Conservation (phyloP, 1,284 basidiomycete genomes). For the Entoloma clypeatum region DNA sequence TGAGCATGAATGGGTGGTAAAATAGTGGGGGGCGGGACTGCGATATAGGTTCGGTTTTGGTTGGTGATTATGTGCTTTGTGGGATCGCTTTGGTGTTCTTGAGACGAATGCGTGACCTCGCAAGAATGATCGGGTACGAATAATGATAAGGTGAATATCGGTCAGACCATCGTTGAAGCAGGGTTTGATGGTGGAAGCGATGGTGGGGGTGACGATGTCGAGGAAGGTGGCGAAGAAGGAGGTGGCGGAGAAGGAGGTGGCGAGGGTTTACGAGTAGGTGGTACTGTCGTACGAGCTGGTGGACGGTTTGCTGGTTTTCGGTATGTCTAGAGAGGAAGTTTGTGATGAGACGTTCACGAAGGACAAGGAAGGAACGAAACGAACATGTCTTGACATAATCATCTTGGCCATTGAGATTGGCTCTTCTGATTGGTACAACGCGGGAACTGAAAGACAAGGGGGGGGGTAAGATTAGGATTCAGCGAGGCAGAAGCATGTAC, state of each 20-base stretch:
- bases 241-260: slow-evolving; percentile 4
- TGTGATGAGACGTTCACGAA: slow-evolving; percentile 4
- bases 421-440: slow-evolving; percentile 37
- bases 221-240: slow-evolving; percentile 1
- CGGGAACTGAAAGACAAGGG: slow-evolving; percentile 28
- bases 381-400: slow-evolving; percentile 45
- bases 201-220: slow-evolving; percentile 11
- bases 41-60: slow-evolving; percentile 4
- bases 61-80: slow-evolving; percentile 8
- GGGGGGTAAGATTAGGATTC: not conserved
- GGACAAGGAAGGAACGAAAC: slow-evolving; percentile 12
- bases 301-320: slow-evolving; percentile 35
- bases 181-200: slow-evolving; percentile 15
- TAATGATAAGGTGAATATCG: slow-evolving; percentile 18
- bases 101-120: slow-evolving; percentile 1
- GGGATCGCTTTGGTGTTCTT: slow-evolving; percentile 5
- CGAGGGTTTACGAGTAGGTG: slow-evolving; percentile 7
- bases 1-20: slow-evolving; percentile 9
- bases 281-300: slow-evolving; percentile 22
- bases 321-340: slow-evolving; percentile 28
- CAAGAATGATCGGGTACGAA: slow-evolving; percentile 15
- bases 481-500: slow-evolving; percentile 15
- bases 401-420: slow-evolving; percentile 45
- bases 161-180: slow-evolving; percentile 19
- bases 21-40: slow-evolving; percentile 10